Base-by-base conservation (phyloP, 2,329 filamentous ascomycete species). In the Fusarium lateritium region DNA sequence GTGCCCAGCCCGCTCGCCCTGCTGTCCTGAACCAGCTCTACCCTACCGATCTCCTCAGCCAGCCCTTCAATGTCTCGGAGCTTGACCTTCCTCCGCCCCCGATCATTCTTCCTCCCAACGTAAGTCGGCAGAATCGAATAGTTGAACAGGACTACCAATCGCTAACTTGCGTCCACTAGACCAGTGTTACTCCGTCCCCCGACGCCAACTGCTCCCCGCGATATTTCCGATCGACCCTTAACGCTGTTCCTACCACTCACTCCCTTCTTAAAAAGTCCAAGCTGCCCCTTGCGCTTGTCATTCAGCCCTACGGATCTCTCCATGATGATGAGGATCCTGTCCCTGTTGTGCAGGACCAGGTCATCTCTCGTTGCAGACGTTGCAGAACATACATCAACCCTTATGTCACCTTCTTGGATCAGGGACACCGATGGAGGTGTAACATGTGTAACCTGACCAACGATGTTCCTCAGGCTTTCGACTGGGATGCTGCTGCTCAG, bases 371-470 rank as follows among this genome's bases (percentile, higher is more conserved):
- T 76, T 99, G 96, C 85, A 89, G 96, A 80, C 91, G 96, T 81
- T 99, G 96, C 82, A 88, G 96, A 73, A 96, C 95, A 57, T 98
- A 98, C 80, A 98, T 98, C 85, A 98, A 98, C 79, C 94, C 96
- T 14, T 99, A 95, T 74, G 96, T 97, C 62, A 94, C 93, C 46
- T 99, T 99, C 83, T 84, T 99, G 65, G 96, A 99, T 75, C 94
- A 98, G 77, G 96, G 96, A 46, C 96, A 99, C 82, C 89, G 96
- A 77, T 99, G 96, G 96, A 91, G 95, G 76, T 99, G 96, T 84
- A 99, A 99, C 83, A 98, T 99, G 94, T 99, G 96, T 81, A 98
- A 97, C 80, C 85, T 99, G 70, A 98, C 94, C 73, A 99, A 99
- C 79, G 96, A 99, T 75, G 95, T 98, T 39, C 96, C 96, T n/a